A percentile compares a stretch with the other conserved stretches of the same genome.
phyloP scores from a whole-genome alignment of 352 stramenopile genomes.

The Phytophthora rubi region DNA sequence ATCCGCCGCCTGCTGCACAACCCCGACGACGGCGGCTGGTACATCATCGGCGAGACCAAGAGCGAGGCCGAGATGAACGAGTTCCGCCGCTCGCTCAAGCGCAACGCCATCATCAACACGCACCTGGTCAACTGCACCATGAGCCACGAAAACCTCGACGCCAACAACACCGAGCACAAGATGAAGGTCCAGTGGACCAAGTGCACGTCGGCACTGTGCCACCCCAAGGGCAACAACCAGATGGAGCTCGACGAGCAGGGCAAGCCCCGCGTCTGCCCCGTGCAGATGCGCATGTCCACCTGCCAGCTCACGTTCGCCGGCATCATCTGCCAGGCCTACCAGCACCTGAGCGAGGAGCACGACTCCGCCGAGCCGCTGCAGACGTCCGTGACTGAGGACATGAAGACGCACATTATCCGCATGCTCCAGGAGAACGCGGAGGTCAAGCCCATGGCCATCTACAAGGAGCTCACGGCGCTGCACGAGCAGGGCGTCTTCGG shows the following conservation, averaged over 20 bases:
- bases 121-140: constrained; percentile 86
- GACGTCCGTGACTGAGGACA: constrained; percentile 75
- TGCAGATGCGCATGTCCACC: constrained; percentile 84
- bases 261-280: constrained; percentile 58
- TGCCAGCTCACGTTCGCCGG: constrained; percentile 78
- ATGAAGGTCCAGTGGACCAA: constrained; percentile 89
- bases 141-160: constrained; percentile 65
- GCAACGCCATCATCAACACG: constrained; percentile 87
- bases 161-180: constrained; percentile 67
- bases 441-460: constrained; percentile 81
- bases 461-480: constrained; percentile 67
- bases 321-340: constrained; percentile 78
- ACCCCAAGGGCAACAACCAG: constrained; percentile 62
- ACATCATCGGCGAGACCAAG: constrained; percentile 80
- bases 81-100: constrained; percentile 78
- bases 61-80: constrained; percentile 77
- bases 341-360: constrained; percentile 80
- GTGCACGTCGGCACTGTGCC: constrained; percentile 80
- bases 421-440: constrained; percentile 72
- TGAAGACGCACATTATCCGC: constrained; percentile 74
- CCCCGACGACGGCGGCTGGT: constrained; percentile 78
- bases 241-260: constrained; percentile 32
- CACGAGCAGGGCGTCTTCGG: constrained; percentile 65
- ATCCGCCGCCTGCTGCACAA: constrained; percentile 80
- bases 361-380: constrained; percentile 78